These are phyloP conservation scores for Tardiomyces digboiensis DNA, from an alignment of 1,139 yeast genomes.

Conservation along the genomic window DNA sequence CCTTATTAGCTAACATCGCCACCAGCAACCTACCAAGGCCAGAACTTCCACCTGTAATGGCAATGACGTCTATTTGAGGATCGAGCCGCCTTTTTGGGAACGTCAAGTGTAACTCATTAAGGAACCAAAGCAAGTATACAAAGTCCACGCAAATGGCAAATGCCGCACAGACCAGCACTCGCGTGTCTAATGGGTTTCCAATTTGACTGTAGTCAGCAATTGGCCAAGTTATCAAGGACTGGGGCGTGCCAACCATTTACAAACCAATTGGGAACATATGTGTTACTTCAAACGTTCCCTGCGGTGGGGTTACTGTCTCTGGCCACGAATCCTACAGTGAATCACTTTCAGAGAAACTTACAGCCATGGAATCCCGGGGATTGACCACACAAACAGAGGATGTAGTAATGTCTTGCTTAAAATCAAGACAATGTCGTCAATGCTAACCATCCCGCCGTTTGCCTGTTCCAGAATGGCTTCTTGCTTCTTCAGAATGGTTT, in stretches of 20 bases:
- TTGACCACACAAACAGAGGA: conserved; percentile 14
- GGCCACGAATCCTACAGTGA: too few relatives aligned
- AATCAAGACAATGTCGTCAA: conserved; percentile 10
- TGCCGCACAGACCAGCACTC: conserved; percentile 3
- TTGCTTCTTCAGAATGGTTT: neutral
- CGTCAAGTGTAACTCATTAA: conserved; percentile 4
- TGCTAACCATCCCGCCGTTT: neutral
- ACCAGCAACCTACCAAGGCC: conserved; percentile 49
- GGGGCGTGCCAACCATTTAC: neutral
- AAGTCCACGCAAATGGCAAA: conserved; percentile 9
- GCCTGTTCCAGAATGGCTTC: neutral
- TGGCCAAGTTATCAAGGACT: conserved; percentile 1
- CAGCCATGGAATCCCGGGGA: conserved; percentile 5
- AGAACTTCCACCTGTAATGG: conserved; percentile 57
- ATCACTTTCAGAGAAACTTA: too few relatives aligned
- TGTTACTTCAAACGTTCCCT: too few relatives aligned
- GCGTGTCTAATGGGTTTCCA: conserved; percentile 1
- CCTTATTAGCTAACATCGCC: conserved; percentile 24
- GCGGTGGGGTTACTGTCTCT: too few relatives aligned
- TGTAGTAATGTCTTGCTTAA: conserved; percentile 12
- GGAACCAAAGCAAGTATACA: conserved; percentile 4
- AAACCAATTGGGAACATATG: too few relatives aligned
- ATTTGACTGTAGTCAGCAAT: conserved; percentile 1
- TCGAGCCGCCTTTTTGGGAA: conserved; percentile 14
- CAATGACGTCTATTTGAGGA: conserved; percentile 24